A percentile compares a stretch with the other conserved stretches of the same genome.
phyloP scores from a whole-genome alignment of 1,284 basidiomycete genomes.

The Boletus hoseneyae region DNA sequence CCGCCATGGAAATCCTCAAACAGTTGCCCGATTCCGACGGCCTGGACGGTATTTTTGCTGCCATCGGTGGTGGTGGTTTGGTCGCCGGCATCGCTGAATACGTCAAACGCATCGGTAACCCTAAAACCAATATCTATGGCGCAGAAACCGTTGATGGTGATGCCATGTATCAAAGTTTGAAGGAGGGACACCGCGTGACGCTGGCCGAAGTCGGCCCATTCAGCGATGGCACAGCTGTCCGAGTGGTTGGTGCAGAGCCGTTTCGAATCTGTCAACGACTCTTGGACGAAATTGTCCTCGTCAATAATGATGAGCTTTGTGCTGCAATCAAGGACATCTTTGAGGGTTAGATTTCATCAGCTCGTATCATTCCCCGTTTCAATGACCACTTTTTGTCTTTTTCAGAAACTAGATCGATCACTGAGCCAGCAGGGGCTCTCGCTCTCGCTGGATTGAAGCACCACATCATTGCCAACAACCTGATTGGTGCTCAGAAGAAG shows the following conservation, averaged over 20 bases:
- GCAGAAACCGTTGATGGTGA: conserved; percentile 97
- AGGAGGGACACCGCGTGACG: conserved; percentile 76
- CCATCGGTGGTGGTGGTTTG: conserved; percentile 92
- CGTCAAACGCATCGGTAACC: conserved; percentile 90
- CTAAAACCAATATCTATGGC: conserved; percentile 80
- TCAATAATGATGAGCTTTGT: conserved; percentile 95
- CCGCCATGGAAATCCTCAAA: conserved; percentile 92
- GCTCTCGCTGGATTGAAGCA: conserved; percentile 91
- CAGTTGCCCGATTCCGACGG: conserved; percentile 73
- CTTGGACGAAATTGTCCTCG: conserved; percentile 84
- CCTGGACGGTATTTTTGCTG: conserved; percentile 86
- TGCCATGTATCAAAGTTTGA: conserved; percentile 83
- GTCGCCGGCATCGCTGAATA: conserved; percentile 89
- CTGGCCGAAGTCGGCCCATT: conserved; percentile 94
- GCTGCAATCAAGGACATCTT: conserved; percentile 99
- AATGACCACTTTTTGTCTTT: conserved; percentile 5
- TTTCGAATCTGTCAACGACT: conserved; percentile 88
- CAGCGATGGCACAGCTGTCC: conserved; percentile 98
- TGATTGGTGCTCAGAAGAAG: conserved; percentile 79
- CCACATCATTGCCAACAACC: conserved; percentile 78
- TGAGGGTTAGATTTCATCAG: conserved; percentile 62
- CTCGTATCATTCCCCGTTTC: conserved; percentile 1
- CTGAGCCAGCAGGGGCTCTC: conserved; percentile 96
- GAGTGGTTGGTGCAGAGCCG: conserved; percentile 92
- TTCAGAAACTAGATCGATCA: conserved; percentile 88